A percentile compares a stretch with the other conserved stretches of the same genome.
phyloP scores from a whole-genome alignment of 768 basidiomycete species.

The Porphyrellus cyaneotinctus region DNA sequence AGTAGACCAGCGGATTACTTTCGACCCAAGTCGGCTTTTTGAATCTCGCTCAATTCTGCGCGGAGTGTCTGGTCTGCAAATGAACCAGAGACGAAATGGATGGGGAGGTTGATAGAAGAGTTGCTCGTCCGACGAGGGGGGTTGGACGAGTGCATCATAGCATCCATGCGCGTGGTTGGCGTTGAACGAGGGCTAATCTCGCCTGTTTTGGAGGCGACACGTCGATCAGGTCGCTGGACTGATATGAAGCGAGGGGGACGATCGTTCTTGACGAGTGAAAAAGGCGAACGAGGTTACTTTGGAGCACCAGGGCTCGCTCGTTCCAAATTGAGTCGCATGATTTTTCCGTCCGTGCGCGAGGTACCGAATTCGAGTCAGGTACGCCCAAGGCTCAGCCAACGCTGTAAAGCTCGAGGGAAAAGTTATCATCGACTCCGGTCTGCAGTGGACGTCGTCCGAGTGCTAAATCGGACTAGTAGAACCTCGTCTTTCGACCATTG shows the following conservation, averaged over 20 bases:
- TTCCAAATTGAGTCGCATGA: conserved; percentile 26
- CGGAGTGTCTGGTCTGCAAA: conserved; percentile 55
- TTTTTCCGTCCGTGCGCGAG: background rate
- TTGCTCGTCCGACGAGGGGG: conserved; percentile 25
- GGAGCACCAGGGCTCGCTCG: conserved; percentile 8
- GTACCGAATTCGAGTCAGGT: conserved; percentile 14
- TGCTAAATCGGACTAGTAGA: background rate
- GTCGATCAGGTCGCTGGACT: conserved; percentile 14
- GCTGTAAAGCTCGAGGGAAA: background rate
- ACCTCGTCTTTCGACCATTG: background rate
- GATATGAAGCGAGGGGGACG: conserved; percentile 4
- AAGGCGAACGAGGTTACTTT: background rate
- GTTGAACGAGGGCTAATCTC: conserved; percentile 3
- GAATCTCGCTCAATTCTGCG: conserved; percentile 54
- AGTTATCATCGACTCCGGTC: background rate
- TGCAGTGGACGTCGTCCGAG: background rate
- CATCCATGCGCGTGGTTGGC: conserved; percentile 15
- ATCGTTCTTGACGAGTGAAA: conserved; percentile 1
- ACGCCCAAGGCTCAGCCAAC: background rate
- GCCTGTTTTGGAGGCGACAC: background rate
- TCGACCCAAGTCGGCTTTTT: conserved; percentile 64
- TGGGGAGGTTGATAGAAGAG: conserved; percentile 37
- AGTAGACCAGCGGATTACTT: conserved; percentile 42
- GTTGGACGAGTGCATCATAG: conserved; percentile 12
- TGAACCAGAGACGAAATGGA: conserved; percentile 55